Evolutionary conservation across 805 yeast genomes (phyloP).

Genomic region (Lachancea sp.): DNA sequence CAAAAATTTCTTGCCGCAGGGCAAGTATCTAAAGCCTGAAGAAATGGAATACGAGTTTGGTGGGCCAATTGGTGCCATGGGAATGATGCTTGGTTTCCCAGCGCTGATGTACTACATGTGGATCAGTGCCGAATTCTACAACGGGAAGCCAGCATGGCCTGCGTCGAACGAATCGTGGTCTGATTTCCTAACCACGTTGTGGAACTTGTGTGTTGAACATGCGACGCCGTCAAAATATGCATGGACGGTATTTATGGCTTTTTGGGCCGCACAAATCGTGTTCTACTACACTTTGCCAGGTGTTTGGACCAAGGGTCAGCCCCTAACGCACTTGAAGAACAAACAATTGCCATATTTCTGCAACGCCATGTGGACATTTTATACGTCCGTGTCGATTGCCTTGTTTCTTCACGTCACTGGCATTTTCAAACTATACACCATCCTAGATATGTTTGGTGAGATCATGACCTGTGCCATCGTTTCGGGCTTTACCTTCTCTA

Average conservation of each 20-base stretch:
- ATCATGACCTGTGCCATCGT: slow-evolving; percentile 89
- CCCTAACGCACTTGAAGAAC: slow-evolving; percentile 71
- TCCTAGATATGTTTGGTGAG: slow-evolving; percentile 79
- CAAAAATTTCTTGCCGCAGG: slow-evolving; percentile 30
- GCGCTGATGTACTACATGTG: slow-evolving; percentile 94
- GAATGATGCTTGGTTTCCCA: slow-evolving; percentile 93
- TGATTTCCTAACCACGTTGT: slow-evolving; percentile 42
- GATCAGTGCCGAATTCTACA: slow-evolving; percentile 78
- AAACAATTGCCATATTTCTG: slow-evolving; percentile 87
- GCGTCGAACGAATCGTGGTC: slow-evolving; percentile 48
- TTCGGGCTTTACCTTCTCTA: slow-evolving; percentile 64
- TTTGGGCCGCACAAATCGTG: slow-evolving; percentile 58
- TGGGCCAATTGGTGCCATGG: slow-evolving; percentile 81
- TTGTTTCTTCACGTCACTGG: slow-evolving; percentile 66
- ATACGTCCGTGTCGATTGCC: slow-evolving; percentile 54
- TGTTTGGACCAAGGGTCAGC: slow-evolving; percentile 91
- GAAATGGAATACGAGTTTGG: slow-evolving; percentile 85
- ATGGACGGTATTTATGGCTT: slow-evolving; percentile 66
- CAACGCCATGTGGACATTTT: slow-evolving; percentile 84
- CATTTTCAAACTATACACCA: slow-evolving; percentile 62
- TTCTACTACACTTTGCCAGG: slow-evolving; percentile 88
- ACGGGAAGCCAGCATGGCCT: slow-evolving; percentile 70
- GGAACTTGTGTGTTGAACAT: slow-evolving; percentile 40
- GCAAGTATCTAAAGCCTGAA: slow-evolving; percentile 40
- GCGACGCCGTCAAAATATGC: slow-evolving; percentile 57